Evolutionary conservation across 2,329 filamentous ascomycete species (phyloP), one percentile per base, ranked within the genome.

Genomic region (Leptographium radiaticola): DNA sequence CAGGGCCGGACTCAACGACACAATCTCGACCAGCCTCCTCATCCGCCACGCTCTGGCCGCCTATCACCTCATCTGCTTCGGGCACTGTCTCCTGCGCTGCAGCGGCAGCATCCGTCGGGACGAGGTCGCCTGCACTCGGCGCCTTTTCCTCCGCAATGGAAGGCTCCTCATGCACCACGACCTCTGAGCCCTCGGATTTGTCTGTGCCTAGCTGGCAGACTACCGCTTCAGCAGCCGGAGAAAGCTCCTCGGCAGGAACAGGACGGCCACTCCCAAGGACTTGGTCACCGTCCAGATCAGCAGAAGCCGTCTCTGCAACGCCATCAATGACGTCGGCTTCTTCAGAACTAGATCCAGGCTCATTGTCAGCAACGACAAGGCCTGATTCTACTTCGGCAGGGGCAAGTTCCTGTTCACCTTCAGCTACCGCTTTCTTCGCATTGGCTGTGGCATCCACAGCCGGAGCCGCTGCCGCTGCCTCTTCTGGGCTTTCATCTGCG

Each of bases 291-390:
- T 43, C 39, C 39, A 51, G 15, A 51, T 34, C 6, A 43, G 49
- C 34, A 51, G 20, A 20, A 43, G 12, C 11, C 16, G 25, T 15
- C 18, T 42, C 38, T 43, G 38, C 36, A 51, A 31, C 13, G 10
- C 36, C 5, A 18, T 51, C 16, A 25, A 15, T 43, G 49, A 20
- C 16, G 4, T 18, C 16, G 25, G 49, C 13, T 51, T 43, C 25
- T 33, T 31, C 49, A 38, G 18, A 51, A 33, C 49, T 51, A 43
- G 38, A 43, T 51, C 18, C 49, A 51, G 39, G 48, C 20, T 40
- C 10, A 30, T 50, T 25, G 48, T 50, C 48, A 50, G 48, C 25
- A 50, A 50, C 20, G 48, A 50, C 36, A 50, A 50, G 36, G 20
- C 38, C 48, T 42, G 48, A 42, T 42, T 50, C 36, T 40, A 50